These are phyloP conservation scores for Naganishia onofrii DNA, from an alignment of 768 basidiomycete genomes.

Conservation along the genomic window DNA sequence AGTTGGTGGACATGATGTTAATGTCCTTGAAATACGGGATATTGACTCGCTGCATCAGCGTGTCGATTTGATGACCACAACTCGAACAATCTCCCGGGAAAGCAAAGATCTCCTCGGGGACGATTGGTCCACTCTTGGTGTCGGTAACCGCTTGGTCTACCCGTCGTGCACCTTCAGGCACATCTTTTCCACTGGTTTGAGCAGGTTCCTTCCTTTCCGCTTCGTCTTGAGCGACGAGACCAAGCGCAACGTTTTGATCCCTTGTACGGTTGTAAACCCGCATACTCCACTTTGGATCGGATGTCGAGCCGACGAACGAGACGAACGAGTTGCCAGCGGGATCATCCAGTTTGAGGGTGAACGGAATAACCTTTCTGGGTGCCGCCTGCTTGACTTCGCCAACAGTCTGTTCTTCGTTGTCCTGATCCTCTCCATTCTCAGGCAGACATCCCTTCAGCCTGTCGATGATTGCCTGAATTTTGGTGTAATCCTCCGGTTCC, in stretches of 20 bases:
- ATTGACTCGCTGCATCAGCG: slow-evolving; percentile 90
- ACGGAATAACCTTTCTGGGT: slow-evolving; percentile 62
- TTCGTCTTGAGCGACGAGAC: slow-evolving; percentile 61
- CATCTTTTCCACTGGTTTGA: not conserved
- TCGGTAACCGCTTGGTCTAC: slow-evolving; percentile 31
- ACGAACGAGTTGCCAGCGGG: slow-evolving; percentile 95
- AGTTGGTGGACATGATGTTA: slow-evolving; percentile 97
- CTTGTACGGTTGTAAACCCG: slow-evolving; percentile 73
- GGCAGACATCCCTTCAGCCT: slow-evolving; percentile 49
- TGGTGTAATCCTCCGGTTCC: slow-evolving; percentile 66
- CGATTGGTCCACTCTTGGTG: slow-evolving; percentile 35
- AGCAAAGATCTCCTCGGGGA: slow-evolving; percentile 79
- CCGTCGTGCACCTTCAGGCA: slow-evolving; percentile 22
- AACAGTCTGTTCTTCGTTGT: slow-evolving; percentile 59
- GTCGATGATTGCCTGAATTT: slow-evolving; percentile 73
- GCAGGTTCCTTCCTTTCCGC: slow-evolving; percentile 27
- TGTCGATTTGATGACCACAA: slow-evolving; percentile 77
- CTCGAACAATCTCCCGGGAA: slow-evolving; percentile 87
- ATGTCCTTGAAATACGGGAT: slow-evolving; percentile 99
- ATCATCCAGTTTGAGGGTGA: slow-evolving; percentile 84
- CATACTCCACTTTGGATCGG: slow-evolving; percentile 90
- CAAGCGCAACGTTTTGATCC: slow-evolving; percentile 76
- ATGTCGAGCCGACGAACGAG: slow-evolving; percentile 79
- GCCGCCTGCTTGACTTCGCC: slow-evolving; percentile 36
- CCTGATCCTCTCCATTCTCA: slow-evolving; percentile 39